Evolutionary conservation across 768 basidiomycete species (phyloP).

Genomic region (Panellus pusillus): DNA sequence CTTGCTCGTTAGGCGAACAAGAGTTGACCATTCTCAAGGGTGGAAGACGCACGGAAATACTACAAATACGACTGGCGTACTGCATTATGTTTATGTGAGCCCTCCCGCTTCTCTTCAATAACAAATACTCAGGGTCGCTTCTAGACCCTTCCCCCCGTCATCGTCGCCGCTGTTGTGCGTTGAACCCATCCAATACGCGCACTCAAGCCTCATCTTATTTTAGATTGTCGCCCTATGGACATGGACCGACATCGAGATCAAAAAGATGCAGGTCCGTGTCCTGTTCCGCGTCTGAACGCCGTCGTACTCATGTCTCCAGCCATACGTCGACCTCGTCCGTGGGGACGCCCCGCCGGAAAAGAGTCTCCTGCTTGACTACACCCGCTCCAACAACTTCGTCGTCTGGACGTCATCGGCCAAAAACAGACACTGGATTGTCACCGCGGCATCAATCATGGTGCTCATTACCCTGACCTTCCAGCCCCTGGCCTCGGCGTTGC

Average conservation of each 20-base stretch:
- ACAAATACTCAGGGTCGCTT: background rate
- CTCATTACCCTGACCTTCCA: conserved; percentile 49
- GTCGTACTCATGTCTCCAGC: conserved; percentile 30
- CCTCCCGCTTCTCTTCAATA: background rate
- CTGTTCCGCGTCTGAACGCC: background rate
- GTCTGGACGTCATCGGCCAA: conserved; percentile 46
- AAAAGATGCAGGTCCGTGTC: conserved; percentile 49
- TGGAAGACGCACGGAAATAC: conserved; percentile 41
- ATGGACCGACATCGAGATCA: conserved; percentile 59
- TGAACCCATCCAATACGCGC: background rate
- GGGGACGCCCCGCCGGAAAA: conserved; percentile 54
- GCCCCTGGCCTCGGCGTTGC: conserved; percentile 51
- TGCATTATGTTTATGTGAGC: conserved; percentile 58
- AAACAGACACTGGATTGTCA: conserved; percentile 54
- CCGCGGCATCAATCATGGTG: conserved; percentile 48
- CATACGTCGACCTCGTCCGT: conserved; percentile 57
- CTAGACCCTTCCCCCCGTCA: conserved; percentile 54
- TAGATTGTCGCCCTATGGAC: conserved; percentile 52
- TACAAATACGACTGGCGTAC: conserved; percentile 32
- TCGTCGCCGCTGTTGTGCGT: conserved; percentile 45
- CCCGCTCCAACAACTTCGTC: conserved; percentile 49
- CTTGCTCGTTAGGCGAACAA: background rate
- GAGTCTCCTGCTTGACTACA: conserved; percentile 56
- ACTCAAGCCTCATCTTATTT: background rate
- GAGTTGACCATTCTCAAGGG: conserved; percentile 29